Percentiles rank a stretch among this genome's conserved stretches.
These are phyloP conservation scores for Yamadazyma takamatsuzukensis DNA, from an alignment of 805 yeast genomes.

Conservation along the genomic window DNA sequence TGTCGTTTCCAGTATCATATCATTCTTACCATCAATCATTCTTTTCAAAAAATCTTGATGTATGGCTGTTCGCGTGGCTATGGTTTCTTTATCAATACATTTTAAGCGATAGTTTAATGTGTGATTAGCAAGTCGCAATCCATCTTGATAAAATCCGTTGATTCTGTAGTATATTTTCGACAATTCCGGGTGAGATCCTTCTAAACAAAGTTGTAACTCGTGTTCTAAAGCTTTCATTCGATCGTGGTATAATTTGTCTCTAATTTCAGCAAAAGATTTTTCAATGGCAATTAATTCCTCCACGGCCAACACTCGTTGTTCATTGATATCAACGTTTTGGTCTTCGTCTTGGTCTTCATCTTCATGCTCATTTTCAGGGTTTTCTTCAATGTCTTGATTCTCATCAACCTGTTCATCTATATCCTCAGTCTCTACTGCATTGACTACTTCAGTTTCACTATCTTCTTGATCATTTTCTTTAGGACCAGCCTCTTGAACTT, in stretches of 20 bases:
- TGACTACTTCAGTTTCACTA: slow-evolving; percentile 14
- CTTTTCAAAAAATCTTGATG: slow-evolving; percentile 81
- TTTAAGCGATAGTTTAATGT: slow-evolving; percentile 57
- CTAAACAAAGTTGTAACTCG: slow-evolving; percentile 81
- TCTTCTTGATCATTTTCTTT: slow-evolving; percentile 17
- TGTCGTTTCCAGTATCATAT: slow-evolving; percentile 69
- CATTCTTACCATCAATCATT: slow-evolving; percentile 60
- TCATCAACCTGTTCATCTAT: slow-evolving; percentile 11
- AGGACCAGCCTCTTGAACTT: slow-evolving; percentile 11
- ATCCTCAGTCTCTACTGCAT: slow-evolving; percentile 3
- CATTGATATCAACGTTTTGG: slow-evolving; percentile 26
- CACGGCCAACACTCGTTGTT: slow-evolving; percentile 59
- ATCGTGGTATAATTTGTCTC: slow-evolving; percentile 83
- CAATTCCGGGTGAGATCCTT: slow-evolving; percentile 90
- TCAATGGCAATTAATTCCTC: slow-evolving; percentile 77
- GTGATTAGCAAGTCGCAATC: slow-evolving; percentile 44
- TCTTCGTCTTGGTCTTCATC: slow-evolving; percentile 11
- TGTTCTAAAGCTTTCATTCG: slow-evolving; percentile 72
- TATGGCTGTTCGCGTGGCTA: slow-evolving; percentile 70
- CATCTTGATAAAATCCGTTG: slow-evolving; percentile 69
- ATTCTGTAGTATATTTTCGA: slow-evolving; percentile 67
- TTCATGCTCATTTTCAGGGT: slow-evolving; percentile 12
- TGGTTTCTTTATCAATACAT: slow-evolving; percentile 77
- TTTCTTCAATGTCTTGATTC: slow-evolving; percentile 14
- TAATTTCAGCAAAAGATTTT: slow-evolving; percentile 75